Base-by-base conservation (phyloP, 495 filamentous ascomycete species). In the Xylaria acuta region DNA sequence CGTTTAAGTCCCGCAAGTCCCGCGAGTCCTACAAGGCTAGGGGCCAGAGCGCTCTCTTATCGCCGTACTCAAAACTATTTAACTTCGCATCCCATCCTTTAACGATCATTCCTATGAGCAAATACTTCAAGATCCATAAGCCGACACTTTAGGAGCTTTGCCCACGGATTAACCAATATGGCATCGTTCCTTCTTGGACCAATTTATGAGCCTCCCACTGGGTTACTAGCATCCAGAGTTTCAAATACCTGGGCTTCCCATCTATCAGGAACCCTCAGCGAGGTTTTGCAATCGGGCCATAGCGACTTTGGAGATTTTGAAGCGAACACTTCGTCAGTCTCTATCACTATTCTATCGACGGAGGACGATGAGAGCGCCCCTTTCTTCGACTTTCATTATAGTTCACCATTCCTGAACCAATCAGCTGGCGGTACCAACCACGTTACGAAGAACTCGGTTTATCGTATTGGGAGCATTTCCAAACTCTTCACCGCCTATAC, bases 401-500 rank as follows among this genome's bases (percentile, higher is more conserved):
- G 72, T 1, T 60, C 77, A 12, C 67, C 72, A 0, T 72, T 70
- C 7, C 32, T 70, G 12, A 74, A 73, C 34, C 40, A 38, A 1
- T 67, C 59, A n/a, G 49, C 51, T 14, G 63, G 70, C 16, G 75
- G 79, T 3, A 64, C 51, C 11, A 43, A 30, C 3, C 63, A 64
- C 41, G 78, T 83, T 12, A 77, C 81, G 65, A 78, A 69, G 25
- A 72, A 83, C 59, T 80, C 73, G 51, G 79, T 85, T 25, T 84
- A 84, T 69, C 77, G 78, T 25, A 71, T 84, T 36, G 83, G 80
- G 12, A 84, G 82, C 64, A 73, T 83, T 27, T 79, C 79, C 3
- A 84, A 85, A 59, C 76, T 84, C 22, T 71, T 82, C 66, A 83
- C 83, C 1, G 74, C 77, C 14, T 81, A 80, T 30, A 75, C 76